Evolutionary conservation across 768 basidiomycete species (phyloP), one percentile per base, ranked within the genome.

Genomic region (Phaffia australis): DNA sequence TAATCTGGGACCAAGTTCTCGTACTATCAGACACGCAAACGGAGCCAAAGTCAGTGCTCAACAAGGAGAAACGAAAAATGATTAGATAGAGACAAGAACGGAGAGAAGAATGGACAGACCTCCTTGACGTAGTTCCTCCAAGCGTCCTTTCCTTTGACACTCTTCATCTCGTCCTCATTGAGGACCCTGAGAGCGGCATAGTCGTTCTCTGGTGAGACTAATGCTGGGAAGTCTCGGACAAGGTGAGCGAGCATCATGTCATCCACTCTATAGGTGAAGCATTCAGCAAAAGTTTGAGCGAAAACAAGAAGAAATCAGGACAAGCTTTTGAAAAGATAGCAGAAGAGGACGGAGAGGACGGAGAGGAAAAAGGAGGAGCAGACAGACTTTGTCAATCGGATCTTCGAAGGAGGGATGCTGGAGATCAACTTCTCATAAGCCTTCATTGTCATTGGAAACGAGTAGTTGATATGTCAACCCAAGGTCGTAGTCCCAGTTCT

Each of bases 351-450:
- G 23, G 21, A 47, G 35, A 56, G 47, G 47, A 51, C 25, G 32
- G 56, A 54, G 15, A 30, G 9, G 47, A 25, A 58, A 18, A 56
- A 29, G 47, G 19, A 35, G 15, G 23, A 62, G 49, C 35, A 47
- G 21, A 69, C 78, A 71, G 69, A 93, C 90, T 85, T 87, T 69
- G 93, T 91, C 70, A 98, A 79, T 72, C 80, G 84, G 69, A 97
- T 83, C 55, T 84, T 83, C 65, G 80, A 81, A 55, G 93, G 92
- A 21, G 80, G 75, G 59, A 95, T 83, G 73, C 85, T 86, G 74
- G 87, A 86, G 61, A 97, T 79, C 54, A 99, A 81, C 74, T 90
- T 92, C 87, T 92, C 94, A 78, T 97, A 97, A 9, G 91, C 91
- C 88, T 97, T 47, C 19, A 50, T 35, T 56, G 11, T 52, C 54